Base-by-base conservation (phyloP, 106 monocot genomes). In the Ottelia alismoides region DNA sequence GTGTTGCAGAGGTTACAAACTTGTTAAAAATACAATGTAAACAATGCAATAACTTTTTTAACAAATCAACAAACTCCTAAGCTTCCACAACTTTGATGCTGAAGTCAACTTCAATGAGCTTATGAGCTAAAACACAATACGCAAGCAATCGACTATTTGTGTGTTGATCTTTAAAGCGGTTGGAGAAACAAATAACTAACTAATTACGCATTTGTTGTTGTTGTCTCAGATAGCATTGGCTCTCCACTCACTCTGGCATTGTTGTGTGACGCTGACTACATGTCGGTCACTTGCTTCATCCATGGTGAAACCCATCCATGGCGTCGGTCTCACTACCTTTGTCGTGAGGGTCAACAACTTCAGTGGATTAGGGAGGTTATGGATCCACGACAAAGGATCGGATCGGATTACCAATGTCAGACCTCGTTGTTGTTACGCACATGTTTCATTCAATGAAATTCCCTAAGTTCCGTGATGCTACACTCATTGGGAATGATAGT, bases 191-290 rank as follows among this genome's bases (percentile, higher is more conserved):
- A n/a, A n/a, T n/a, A n/a, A n/a, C n/a, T n/a, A n/a, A n/a, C n/a
- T n/a, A n/a, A n/a, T n/a, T n/a, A n/a, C 45, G 73, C 79, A 59
- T 51, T 56, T 49, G 72, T 78, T 20, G 79, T 83, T 11, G 74
- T 79, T 54, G 87, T 93, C 12, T 93, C 92, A 31, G 83, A n/a
- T n/a, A 80, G 66, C 76, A 79, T 30, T 93, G 87, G 87, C 92
- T 93, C 30, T 51, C 53, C 47, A 59, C 87, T 18, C 57, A 87
- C 16, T 73, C 76, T 70, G 57, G 52, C 64, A 69, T 93, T 0
- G 14, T 11, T 11, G n/a, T 11, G 46, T 19, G 9, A 17, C 27
- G 76, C 49, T 49, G 63, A 50, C 20, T 43, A 30, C 20, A 70
- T 70, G 20, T 56, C 47, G 23, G 61, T 70, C 6, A 58, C 64